phyloP scores from a whole-genome alignment of 2,329 filamentous ascomycete genomes.

The Pestalotiopsis sp. region DNA sequence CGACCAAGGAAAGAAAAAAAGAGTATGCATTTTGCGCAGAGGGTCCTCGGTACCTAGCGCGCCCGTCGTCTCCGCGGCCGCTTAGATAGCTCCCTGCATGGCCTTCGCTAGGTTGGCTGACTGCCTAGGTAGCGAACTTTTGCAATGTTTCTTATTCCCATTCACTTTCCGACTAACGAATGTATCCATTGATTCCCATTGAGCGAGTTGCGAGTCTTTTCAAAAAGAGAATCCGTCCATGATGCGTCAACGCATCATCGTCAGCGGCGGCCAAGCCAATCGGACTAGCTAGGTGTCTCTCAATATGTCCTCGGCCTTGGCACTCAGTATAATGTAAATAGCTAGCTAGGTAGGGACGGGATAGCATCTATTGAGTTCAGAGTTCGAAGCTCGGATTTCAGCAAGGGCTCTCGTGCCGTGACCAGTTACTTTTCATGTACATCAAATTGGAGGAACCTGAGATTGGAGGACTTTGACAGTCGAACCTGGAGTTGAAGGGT shows the following conservation, averaged over 20 bases:
- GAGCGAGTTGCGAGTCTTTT: background rate
- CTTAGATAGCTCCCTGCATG: background rate
- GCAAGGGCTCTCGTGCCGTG: no score
- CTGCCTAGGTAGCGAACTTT: background rate
- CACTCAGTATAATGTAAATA: background rate
- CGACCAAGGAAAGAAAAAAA: background rate
- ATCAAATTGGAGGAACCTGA: no score
- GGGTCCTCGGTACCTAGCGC: no score
- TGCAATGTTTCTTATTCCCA: constrained; percentile 4
- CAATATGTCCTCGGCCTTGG: background rate
- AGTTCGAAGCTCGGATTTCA: no score
- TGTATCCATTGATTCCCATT: background rate
- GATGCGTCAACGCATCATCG: background rate
- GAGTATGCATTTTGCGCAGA: no score
- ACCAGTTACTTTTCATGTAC: no score
- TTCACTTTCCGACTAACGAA: background rate
- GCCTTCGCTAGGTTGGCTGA: background rate
- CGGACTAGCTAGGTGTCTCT: background rate
- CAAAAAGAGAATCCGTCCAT: background rate
- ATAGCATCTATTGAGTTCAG: no score
- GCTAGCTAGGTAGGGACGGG: background rate
- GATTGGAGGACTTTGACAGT: no score
- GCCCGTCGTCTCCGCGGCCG: no score
- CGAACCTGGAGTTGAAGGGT: no score
- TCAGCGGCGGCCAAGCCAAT: background rate